Conservation (phyloP, 441 rosid species). For the Bocquillonia castaneifolia region DNA sequence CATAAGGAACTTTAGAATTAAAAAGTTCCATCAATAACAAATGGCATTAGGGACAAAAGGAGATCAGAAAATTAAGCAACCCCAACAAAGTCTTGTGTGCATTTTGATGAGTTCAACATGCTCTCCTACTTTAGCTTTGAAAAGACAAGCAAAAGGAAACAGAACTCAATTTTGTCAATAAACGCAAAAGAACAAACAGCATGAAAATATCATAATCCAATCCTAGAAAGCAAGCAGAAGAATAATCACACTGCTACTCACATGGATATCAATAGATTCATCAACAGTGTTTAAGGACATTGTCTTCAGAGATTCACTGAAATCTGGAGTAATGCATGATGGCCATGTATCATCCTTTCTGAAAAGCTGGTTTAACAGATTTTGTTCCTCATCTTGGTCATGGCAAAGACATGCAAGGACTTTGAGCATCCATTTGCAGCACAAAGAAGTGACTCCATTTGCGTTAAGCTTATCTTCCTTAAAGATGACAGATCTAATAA, state of each 20-base stretch:
- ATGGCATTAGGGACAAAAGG: not conserved
- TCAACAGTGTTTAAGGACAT: constrained; percentile 25
- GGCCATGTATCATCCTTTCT: constrained; percentile 71
- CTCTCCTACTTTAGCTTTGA: not conserved
- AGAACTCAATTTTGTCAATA: not conserved
- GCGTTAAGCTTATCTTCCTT: constrained; percentile 44
- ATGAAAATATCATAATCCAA: constrained; percentile 6
- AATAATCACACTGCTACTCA: constrained; percentile 33
- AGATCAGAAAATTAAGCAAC: not conserved
- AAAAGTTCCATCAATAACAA: not conserved
- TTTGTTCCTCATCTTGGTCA: constrained; percentile 57
- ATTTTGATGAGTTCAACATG: not conserved
- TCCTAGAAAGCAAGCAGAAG: not conserved
- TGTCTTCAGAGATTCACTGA: constrained; percentile 26
- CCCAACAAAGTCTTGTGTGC: not conserved
- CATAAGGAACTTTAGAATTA: not conserved
- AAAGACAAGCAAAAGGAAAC: not conserved
- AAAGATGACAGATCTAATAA: constrained; percentile 53
- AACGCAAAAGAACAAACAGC: not conserved
- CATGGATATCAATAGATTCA: constrained; percentile 25
- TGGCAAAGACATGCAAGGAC: constrained; percentile 53
- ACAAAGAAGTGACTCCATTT: constrained; percentile 41
- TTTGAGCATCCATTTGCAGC: constrained; percentile 64
- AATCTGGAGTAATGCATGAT: constrained; percentile 55
- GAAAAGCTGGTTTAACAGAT: constrained; percentile 58